Evolutionary conservation across 2,329 filamentous ascomycete species (phyloP).

Genomic region (Fusarium solani-melongenae): DNA sequence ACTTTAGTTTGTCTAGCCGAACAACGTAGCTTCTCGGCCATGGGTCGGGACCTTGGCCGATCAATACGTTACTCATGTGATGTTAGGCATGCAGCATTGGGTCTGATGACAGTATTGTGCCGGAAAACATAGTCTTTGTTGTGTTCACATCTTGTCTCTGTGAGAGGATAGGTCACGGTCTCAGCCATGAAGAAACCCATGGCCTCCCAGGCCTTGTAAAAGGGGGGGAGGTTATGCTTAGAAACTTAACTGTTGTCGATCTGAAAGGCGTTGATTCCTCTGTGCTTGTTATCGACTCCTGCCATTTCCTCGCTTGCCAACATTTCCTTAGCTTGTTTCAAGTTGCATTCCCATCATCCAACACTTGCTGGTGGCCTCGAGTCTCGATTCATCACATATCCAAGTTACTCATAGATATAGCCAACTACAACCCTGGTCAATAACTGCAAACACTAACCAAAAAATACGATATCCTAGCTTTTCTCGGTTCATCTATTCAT

Average conservation of each 20-base stretch:
- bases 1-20: neutral
- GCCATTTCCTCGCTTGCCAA: neutral
- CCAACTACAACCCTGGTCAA: neutral
- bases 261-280: neutral
- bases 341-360: neutral
- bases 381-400: neutral
- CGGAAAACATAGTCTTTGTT: rapidly evolving
- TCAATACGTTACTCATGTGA: neutral
- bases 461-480: neutral
- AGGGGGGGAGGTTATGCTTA: neutral
- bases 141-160: neutral
- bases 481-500: slow-evolving; percentile 30
- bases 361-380: neutral
- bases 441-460: neutral
- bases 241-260: neutral
- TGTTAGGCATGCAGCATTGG: neutral
- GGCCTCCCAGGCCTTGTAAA: neutral
- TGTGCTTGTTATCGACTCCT: neutral
- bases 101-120: neutral
- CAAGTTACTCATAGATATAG: neutral
- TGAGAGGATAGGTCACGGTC: neutral
- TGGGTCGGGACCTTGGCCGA: neutral
- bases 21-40: neutral
- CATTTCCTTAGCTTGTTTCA: neutral
- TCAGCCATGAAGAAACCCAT: neutral